A percentile compares a stretch with the other conserved stretches of the same genome.
Evolutionary conservation across 805 yeast genomes (phyloP).

Genomic region (Schwanniomyces sp.): DNA sequence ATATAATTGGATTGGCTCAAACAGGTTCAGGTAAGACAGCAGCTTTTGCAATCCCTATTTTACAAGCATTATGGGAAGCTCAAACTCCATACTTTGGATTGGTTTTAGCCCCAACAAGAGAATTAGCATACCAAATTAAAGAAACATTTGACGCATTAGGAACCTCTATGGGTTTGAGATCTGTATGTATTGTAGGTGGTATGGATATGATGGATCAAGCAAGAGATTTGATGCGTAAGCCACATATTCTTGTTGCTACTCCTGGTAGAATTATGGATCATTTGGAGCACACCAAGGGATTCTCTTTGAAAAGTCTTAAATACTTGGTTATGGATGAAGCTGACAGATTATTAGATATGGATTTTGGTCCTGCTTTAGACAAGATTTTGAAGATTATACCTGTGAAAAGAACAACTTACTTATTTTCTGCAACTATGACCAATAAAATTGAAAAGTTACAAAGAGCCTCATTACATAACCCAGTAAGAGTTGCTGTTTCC

Average conservation of each 20-base stretch:
- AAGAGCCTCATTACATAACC: conserved; percentile 84
- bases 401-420: conserved; percentile 74
- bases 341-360: conserved; percentile 92
- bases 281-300: conserved; percentile 88
- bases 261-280: conserved; percentile 95
- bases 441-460: conserved; percentile 92
- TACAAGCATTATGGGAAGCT: conserved; percentile 86
- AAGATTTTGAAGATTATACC: conserved; percentile 85
- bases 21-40: conserved; percentile 99
- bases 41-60: conserved; percentile 94
- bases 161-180: conserved; percentile 84
- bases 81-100: conserved; percentile 88
- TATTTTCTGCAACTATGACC: conserved; percentile 97
- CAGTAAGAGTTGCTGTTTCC: conserved; percentile 89
- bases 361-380: conserved; percentile 92
- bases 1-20: conserved; percentile 93
- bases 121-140: conserved; percentile 82
- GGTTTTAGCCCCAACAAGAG: conserved; percentile 85
- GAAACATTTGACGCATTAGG: conserved; percentile 96
- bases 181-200: conserved; percentile 92
- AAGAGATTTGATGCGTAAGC: conserved; percentile 87
- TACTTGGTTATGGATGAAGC: conserved; percentile 96
- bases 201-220: conserved; percentile 99
- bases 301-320: conserved; percentile 72
- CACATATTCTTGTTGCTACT: conserved; percentile 93